Percentiles rank a stretch among this genome's conserved stretches.
These are phyloP conservation scores for Sclerotinia spermophila DNA, from an alignment of 2,329 filamentous ascomycete genomes.

Conservation along the genomic window DNA sequence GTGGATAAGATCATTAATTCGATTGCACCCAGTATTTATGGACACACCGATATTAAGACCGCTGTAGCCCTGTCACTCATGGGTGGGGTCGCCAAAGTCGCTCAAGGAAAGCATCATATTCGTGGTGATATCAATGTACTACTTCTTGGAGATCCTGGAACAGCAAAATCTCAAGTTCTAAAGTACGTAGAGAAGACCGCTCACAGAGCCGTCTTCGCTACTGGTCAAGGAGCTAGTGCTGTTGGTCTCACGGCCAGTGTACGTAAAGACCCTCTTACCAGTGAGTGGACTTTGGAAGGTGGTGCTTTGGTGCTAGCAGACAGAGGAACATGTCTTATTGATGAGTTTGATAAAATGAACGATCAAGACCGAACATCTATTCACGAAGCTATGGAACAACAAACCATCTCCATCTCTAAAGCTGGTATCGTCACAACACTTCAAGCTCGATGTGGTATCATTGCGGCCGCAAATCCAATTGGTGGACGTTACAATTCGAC, in stretches of 20 bases:
- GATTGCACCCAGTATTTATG: constrained; percentile 96
- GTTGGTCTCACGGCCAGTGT: constrained; percentile 97
- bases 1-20: constrained; percentile 90
- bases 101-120: constrained; percentile 84
- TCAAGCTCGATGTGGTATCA: constrained; percentile 92
- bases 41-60: constrained; percentile 95
- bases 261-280: constrained; percentile 88
- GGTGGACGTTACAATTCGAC: constrained; percentile 96
- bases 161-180: constrained; percentile 93
- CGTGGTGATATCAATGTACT: constrained; percentile 98
- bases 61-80: constrained; percentile 92
- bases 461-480: constrained; percentile 94
- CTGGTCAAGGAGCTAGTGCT: constrained; percentile 92
- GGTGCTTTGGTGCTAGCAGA: constrained; percentile 94
- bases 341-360: constrained; percentile 99
- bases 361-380: constrained; percentile 97
- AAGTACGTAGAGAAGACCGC: constrained; percentile 98
- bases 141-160: constrained; percentile 93
- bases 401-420: constrained; percentile 98
- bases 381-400: constrained; percentile 99
- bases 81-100: constrained; percentile 86
- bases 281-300: constrained; percentile 96
- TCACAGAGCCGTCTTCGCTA: constrained; percentile 94
- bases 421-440: constrained; percentile 97
- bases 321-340: constrained; percentile 90